Base-by-base conservation (phyloP, 768 basidiomycete genomes). In the Hemileccinum impolitum region DNA sequence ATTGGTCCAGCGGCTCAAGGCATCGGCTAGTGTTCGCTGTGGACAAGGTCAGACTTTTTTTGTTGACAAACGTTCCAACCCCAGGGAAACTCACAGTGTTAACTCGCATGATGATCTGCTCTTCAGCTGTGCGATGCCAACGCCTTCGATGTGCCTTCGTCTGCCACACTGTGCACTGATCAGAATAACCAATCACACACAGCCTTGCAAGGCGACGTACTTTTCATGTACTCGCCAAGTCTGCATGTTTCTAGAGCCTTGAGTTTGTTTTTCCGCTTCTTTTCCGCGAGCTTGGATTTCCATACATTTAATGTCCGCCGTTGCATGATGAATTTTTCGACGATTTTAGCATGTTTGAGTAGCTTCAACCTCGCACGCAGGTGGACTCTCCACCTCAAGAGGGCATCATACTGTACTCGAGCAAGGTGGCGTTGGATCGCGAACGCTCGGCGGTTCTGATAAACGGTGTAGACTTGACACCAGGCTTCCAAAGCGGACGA, bases 1-100 rank as follows among this genome's bases (percentile, higher is more conserved):
- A 55, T 82, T 81, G 9, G 81, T 88, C 90, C 90, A 93, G 36
- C 61, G 69, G 17, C 68, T 63, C 48, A 92, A 62, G 3, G 74
- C 58, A 38, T 67, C 61, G n/a, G 67, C 65, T 52, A 82, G 56
- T 42, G 79, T 66, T 45, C 81, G 78, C 87, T 90, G 51, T 38
- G 43, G 32, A 48, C 31, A 7, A 18, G 28, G 21, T 53, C 35
- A 56, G 32, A 50, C 40, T 39, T 39, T 25, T 30, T 26, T 30
- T 30, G 28, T 30, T 12, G 28, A 30, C 28, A 30, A 15, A 5
- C 23, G 43, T 47, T 35, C 30, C 17, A 40, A 14, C 3, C 7
- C n/a, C 15, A n/a, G 28, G 4, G 39, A 35, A 43, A 56, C 70
- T 42, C 28, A 75, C 83, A 64, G 70, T 67, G n/a, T 67, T 64